Base-by-base conservation (phyloP, 2,329 filamentous ascomycete genomes). In the Talaromyces sp. region DNA sequence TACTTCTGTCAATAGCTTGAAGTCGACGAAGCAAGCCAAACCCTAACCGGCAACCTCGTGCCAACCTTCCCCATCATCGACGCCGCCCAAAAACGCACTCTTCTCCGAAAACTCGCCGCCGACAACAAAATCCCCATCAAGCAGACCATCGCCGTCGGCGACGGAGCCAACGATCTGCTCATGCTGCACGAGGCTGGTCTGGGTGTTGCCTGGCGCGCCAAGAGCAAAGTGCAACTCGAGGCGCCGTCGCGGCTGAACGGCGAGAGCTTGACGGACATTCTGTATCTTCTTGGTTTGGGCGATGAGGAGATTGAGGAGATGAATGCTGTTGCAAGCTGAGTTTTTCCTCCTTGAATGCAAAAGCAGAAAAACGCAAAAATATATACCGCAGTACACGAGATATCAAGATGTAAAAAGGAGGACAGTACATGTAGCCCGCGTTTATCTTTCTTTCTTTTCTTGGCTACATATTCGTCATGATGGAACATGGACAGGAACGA, bases 101-200 rank as follows among this genome's bases (percentile, higher is more conserved):
- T 87, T 30, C 78, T 88, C 28, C 70, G 78, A 9, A 78, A 80
- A 54, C 80, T 88, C 64, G 84, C 85, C 4, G 77, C 76, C 15
- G 78, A 82, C 42, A 81, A 86, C 64, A 77, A 75, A 2, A 83
- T 88, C 28, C 73, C 79, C 2, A 72, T 84, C 9, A 79, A 82
- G 8, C 81, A 85, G 67, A 82, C 82, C 2, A 73, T 88, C 33
- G 82, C 82, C 13, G 81, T 88, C 2, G 86, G 86, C 10, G 86
- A 88, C 66, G 86, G 86, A 36, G 85, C 85, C 27, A 88, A 88
- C 65, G 86, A 88, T 68, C 75, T 88, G 28, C 81, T 82, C 17
- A 88, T 88, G 86, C 84, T 88, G 73, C 78, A 82, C 55, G 80
- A 82, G 7, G 85, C 86, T 6, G 85, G 84, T 7, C 70, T 88